Percentiles rank a stretch among this genome's conserved stretches.
Evolutionary conservation across 2,329 filamentous ascomycete species (phyloP).

Genomic region (Colletotrichum sansevieriae): DNA sequence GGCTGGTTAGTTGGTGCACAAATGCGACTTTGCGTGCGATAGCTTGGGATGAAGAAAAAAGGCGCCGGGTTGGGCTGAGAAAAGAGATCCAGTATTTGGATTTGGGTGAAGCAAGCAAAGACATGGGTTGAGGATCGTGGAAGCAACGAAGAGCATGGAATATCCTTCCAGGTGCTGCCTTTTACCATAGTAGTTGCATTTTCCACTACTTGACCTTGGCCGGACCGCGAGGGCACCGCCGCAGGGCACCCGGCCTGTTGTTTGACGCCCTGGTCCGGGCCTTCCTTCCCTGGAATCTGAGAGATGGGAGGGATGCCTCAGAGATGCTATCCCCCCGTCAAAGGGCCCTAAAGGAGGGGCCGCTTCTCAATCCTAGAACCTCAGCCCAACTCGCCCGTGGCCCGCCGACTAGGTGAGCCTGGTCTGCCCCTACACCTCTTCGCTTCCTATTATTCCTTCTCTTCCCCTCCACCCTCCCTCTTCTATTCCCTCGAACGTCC

Average conservation of each 20-base stretch:
- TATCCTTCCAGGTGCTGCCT: constrained; percentile 3
- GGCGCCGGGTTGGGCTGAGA: neutral
- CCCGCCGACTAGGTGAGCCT: neutral
- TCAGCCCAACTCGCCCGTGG: constrained; percentile 29
- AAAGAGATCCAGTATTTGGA: neutral
- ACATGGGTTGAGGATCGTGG: neutral
- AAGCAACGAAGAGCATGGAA: constrained; percentile 22
- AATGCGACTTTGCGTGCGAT: constrained; percentile 18
- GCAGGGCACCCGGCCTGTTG: constrained; percentile 19
- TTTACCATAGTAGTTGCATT: constrained; percentile 23
- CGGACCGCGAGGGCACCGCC: constrained; percentile 18
- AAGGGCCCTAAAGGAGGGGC: constrained; percentile 23
- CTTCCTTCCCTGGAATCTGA: neutral
- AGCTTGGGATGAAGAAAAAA: neutral
- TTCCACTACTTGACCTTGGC: constrained; percentile 24
- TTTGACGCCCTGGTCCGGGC: constrained; percentile 21
- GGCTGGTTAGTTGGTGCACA: constrained; percentile 16
- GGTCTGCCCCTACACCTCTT: constrained; percentile 28
- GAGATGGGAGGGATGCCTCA: neutral
- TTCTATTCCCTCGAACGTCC: constrained; percentile 13
- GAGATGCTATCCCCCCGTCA: neutral
- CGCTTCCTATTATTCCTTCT: constrained; percentile 20
- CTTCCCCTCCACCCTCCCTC: constrained; percentile 5
- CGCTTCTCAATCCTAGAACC: constrained; percentile 16
- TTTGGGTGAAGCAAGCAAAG: constrained; percentile 5